These are phyloP conservation scores for Fomitopsis betulina DNA, from an alignment of 1,284 basidiomycete species.

Conservation along the genomic window DNA sequence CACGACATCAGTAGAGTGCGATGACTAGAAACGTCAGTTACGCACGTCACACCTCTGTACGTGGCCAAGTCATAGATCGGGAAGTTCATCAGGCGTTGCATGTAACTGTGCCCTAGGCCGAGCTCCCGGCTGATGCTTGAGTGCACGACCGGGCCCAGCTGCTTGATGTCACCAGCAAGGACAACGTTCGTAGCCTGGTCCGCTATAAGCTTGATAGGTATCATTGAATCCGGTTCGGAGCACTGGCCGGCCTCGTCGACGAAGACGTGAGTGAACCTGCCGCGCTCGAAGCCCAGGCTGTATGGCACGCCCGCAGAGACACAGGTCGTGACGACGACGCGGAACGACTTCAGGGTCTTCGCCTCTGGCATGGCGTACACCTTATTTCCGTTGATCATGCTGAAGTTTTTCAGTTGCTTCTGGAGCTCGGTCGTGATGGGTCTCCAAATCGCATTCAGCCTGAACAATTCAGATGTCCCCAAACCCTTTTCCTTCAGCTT, in stretches of 20 bases:
- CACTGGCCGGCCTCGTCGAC: slow-evolving; percentile 66
- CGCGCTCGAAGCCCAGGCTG: slow-evolving; percentile 50
- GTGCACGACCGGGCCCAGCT: slow-evolving; percentile 52
- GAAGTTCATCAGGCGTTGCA: slow-evolving; percentile 46
- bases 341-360: slow-evolving; percentile 38
- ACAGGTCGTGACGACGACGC: slow-evolving; percentile 58
- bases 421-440: slow-evolving; percentile 30
- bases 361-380: slow-evolving; percentile 42
- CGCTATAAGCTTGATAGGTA: slow-evolving; percentile 46
- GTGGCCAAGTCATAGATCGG: slow-evolving; percentile 36
- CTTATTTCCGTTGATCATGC: slow-evolving; percentile 34
- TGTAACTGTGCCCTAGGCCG: slow-evolving; percentile 44
- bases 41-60: slow-evolving; percentile 33
- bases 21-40: not conserved
- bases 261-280: slow-evolving; percentile 60
- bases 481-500: slow-evolving; percentile 43
- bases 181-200: slow-evolving; percentile 39
- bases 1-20: not conserved
- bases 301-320: slow-evolving; percentile 52
- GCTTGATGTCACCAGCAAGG: slow-evolving; percentile 54
- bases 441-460: slow-evolving; percentile 62
- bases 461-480: slow-evolving; percentile 40
- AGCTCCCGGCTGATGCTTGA: slow-evolving; percentile 41
- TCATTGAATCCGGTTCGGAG: slow-evolving; percentile 52
- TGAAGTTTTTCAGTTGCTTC: slow-evolving; percentile 38